Conservation (phyloP, 31 red algal species). For the Asparagopsis taxiformis region DNA sequence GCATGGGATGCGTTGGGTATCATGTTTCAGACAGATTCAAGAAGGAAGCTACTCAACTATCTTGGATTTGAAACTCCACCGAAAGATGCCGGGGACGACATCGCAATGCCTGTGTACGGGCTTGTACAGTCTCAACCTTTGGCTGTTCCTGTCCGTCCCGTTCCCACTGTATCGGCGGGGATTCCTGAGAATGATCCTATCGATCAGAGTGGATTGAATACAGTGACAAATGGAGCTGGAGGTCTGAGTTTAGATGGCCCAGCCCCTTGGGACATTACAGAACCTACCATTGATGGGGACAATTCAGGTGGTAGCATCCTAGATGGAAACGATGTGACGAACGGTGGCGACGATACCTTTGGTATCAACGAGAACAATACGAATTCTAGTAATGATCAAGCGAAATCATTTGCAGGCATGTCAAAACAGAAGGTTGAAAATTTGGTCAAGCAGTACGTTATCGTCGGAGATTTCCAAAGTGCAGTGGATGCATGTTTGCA, state of each 20-base stretch:
- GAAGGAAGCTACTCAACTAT: slow-evolving; percentile 56
- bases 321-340: slow-evolving; percentile 58
- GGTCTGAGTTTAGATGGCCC: slow-evolving; percentile 53
- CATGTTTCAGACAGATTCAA: slow-evolving; percentile 54
- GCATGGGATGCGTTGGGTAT: slow-evolving; percentile 63
- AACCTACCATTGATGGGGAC: slow-evolving; percentile 20
- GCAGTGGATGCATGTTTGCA: slow-evolving; percentile 79
- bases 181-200: slow-evolving; percentile 13
- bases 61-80: slow-evolving; percentile 70
- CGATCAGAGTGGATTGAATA: not conserved
- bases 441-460: slow-evolving; percentile 50
- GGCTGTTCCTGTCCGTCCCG: slow-evolving; percentile 60
- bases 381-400: slow-evolving; percentile 11
- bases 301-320: slow-evolving; percentile 48
- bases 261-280: slow-evolving; percentile 65
- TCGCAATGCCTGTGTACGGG: slow-evolving; percentile 60
- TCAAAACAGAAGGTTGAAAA: slow-evolving; percentile 45
- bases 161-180: not conserved
- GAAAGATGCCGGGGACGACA: slow-evolving; percentile 64
- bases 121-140: slow-evolving; percentile 51
- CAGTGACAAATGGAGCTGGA: slow-evolving; percentile 36
- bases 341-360: slow-evolving; percentile 18
- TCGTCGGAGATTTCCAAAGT: slow-evolving; percentile 76
- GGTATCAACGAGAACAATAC: slow-evolving; percentile 4
- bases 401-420: slow-evolving; percentile 26